Conservation (phyloP, 257 asterid species). For the Cordia subcordata region DNA sequence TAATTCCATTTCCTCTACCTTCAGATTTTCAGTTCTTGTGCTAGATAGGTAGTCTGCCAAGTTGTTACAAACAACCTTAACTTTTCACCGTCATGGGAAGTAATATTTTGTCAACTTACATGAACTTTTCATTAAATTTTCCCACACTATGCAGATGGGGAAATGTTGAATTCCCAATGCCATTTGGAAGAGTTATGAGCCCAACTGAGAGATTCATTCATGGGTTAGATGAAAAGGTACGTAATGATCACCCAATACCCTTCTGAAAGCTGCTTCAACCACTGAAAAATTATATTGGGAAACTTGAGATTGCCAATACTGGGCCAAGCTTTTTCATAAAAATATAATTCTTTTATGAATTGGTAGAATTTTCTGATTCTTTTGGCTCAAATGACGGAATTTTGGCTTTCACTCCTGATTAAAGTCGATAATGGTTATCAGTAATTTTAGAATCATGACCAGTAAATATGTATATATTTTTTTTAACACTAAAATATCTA, state of each 20-base stretch:
- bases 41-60: background rate
- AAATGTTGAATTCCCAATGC: constrained; percentile 82
- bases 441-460: too few relatives aligned
- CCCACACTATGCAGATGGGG: constrained; percentile 67
- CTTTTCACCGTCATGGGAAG: background rate
- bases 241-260: background rate
- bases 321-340: too few relatives aligned
- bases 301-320: too few relatives aligned
- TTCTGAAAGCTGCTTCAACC: constrained; percentile 2
- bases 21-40: too few relatives aligned
- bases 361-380: too few relatives aligned
- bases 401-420: too few relatives aligned
- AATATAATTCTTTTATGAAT: too few relatives aligned
- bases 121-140: constrained; percentile 3
- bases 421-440: too few relatives aligned
- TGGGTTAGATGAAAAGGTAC: constrained; percentile 93
- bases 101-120: background rate
- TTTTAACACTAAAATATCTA: too few relatives aligned
- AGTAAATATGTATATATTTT: too few relatives aligned
- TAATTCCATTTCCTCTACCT: constrained; percentile 14
- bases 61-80: background rate
- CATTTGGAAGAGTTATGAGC: constrained; percentile 91
- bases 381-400: too few relatives aligned
- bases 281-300: too few relatives aligned
- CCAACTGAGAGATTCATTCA: constrained; percentile 79